These are phyloP conservation scores for Aspergillus sclerotialis DNA, from an alignment of 2,329 filamentous ascomycete species.

Conservation along the genomic window DNA sequence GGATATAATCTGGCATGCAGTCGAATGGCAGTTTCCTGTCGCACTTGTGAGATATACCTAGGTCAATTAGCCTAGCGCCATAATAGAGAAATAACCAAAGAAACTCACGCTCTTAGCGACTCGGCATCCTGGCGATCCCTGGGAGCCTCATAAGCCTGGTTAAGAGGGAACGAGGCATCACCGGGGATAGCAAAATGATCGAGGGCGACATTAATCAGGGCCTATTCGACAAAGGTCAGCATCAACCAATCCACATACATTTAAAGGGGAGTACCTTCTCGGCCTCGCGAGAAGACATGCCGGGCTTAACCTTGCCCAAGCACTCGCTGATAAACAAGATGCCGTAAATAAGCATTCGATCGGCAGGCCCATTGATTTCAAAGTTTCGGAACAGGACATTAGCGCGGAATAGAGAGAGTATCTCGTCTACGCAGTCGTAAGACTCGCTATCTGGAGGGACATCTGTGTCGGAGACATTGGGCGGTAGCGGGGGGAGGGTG, in stretches of 20 bases:
- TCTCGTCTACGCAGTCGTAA: slow-evolving; percentile 95
- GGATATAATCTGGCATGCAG: slow-evolving; percentile 82
- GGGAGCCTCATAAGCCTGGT: slow-evolving; percentile 93
- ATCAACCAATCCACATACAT: neutral
- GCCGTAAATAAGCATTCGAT: slow-evolving; percentile 91
- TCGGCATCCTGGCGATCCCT: slow-evolving; percentile 84
- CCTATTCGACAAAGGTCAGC: slow-evolving; percentile 48
- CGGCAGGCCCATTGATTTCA: slow-evolving; percentile 93
- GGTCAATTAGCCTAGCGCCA: too few relatives aligned
- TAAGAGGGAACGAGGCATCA: slow-evolving; percentile 85
- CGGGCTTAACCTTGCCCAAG: slow-evolving; percentile 75
- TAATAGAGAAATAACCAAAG: too few relatives aligned
- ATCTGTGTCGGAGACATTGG: slow-evolving; percentile 45
- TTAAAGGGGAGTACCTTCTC: slow-evolving; percentile 47
- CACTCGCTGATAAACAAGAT: slow-evolving; percentile 93
- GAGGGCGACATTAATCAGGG: slow-evolving; percentile 82
- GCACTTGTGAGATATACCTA: slow-evolving; percentile 69
- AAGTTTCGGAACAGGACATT: slow-evolving; percentile 99
- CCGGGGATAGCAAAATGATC: slow-evolving; percentile 95
- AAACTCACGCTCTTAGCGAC: slow-evolving; percentile 70
- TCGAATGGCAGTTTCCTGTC: slow-evolving; percentile 80
- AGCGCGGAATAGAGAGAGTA: slow-evolving; percentile 85
- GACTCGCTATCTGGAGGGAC: slow-evolving; percentile 79
- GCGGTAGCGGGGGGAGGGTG: slow-evolving; percentile 61
- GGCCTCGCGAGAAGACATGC: slow-evolving; percentile 57